Evolutionary conservation across 805 yeast species (phyloP), one percentile per base, ranked within the genome.

Genomic region (Priceomyces carsonii): DNA sequence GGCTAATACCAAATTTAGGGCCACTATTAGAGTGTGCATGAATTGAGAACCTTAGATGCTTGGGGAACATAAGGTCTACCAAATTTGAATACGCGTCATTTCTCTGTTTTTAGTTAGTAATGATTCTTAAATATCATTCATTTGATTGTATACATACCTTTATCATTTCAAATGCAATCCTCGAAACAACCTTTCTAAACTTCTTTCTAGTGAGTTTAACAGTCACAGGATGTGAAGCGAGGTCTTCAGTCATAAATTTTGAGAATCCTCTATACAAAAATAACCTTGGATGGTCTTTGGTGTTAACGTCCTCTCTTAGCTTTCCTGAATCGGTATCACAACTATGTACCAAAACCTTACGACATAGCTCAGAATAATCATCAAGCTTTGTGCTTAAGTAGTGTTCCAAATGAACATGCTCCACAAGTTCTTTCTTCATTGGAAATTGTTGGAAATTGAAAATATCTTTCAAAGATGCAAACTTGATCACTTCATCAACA

Each of bases 61-160:
- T 76, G 5, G 84, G 84, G 39, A 79, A 77, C 23, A 77, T 51
- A 38, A 78, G 54, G 41, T 78, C 84, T 23, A 79, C 81, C 45
- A 78, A 59, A 50, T 79, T 79, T 6, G 83, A 78, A 50, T 79
- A 78, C 1, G 84, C 83, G 47, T 79, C 84, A 48, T 79, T 79
- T 44, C 83, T 60, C 43, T 54, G 35, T 10, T 26, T 3, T 8
- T 6, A 13, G 32, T 29, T 29, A 29, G 33, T 29, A 29, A 28
- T 33, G 12, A 8, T 8, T n/a, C 5, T 9, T 16, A 26, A 19
- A 18, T 17, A 21, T 10, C 8, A 20, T 28, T 13, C 15, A 17
- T 16, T 8, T n/a, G n/a, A n/a, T n/a, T n/a, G 12, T 19, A 15
- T 15, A 43, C 45, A 9, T 26, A 38, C 46, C 50, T 71, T 76